These are phyloP conservation scores for Mortierella alpina DNA, from an alignment of 192 early-diverging fungal genomes.

Conservation along the genomic window DNA sequence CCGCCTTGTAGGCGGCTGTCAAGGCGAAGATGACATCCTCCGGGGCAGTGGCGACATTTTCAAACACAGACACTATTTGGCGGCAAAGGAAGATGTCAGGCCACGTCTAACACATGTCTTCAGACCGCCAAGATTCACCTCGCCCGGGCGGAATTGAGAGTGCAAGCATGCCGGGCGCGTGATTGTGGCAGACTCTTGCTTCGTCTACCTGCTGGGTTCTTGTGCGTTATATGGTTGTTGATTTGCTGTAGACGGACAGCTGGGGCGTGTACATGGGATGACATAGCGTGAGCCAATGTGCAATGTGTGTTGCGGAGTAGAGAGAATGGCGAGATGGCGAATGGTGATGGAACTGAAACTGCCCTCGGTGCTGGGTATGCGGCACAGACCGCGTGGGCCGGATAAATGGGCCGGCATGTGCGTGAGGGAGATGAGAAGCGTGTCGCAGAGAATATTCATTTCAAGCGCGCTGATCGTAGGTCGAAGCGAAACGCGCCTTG, in stretches of 20 bases:
- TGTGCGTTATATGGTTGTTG: slow-evolving; percentile 26
- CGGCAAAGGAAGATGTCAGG: not conserved
- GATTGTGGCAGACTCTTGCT: not conserved
- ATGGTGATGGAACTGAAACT: not conserved
- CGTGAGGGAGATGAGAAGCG: too few species aligned
- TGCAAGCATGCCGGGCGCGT: not conserved
- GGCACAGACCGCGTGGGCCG: too few species aligned
- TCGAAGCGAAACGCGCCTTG: too few species aligned
- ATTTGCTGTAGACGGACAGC: slow-evolving; percentile 41
- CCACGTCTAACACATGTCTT: too few species aligned
- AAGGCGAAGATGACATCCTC: slow-evolving; percentile 93
- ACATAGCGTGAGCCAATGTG: slow-evolving; percentile 8
- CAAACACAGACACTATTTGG: slow-evolving; percentile 59
- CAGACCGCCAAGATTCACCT: too few species aligned
- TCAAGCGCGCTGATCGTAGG: too few species aligned
- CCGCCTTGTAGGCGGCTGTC: slow-evolving; percentile 83
- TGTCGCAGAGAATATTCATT: too few species aligned
- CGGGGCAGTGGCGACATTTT: slow-evolving; percentile 69
- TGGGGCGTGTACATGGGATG: slow-evolving; percentile 1
- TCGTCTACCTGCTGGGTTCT: slow-evolving; percentile 1
- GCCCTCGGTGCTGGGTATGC: too few species aligned
- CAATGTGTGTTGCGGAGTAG: not conserved
- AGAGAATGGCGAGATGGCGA: not conserved
- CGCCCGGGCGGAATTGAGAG: not conserved
- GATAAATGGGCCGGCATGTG: too few species aligned